Percentiles rank a stretch among this genome's conserved stretches.
Evolutionary conservation across 192 early-diverging fungal species (phyloP).

Genomic region (Phlyctochytrium planicorne): DNA sequence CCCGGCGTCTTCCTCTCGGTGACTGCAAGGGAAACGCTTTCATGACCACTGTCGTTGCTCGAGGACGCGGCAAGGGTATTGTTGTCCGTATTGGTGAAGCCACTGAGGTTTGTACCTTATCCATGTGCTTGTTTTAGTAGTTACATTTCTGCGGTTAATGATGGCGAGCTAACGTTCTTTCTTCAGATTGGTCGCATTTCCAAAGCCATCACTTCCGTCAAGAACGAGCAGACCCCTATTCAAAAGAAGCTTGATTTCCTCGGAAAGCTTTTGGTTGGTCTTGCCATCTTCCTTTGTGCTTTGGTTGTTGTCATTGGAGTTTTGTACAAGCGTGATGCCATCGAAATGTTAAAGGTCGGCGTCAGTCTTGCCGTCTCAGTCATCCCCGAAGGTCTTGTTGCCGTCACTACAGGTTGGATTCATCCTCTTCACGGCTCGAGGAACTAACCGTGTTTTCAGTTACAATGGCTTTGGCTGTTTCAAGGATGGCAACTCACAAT

Average conservation of each 20-base stretch:
- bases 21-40: conserved; percentile 97
- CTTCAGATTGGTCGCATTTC: conserved; percentile 85
- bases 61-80: conserved; percentile 88
- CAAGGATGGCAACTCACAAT: conserved; percentile 83
- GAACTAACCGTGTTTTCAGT: conserved; percentile 36
- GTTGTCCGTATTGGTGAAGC: conserved; percentile 84
- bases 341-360: conserved; percentile 79
- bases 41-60: conserved; percentile 90
- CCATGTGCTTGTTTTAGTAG: too few relatives aligned
- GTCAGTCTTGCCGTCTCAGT: conserved; percentile 93
- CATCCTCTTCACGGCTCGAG: not conserved
- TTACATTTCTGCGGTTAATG: too few relatives aligned
- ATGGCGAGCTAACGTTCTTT: too few relatives aligned
- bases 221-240: conserved; percentile 44
- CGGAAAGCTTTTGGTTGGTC: conserved; percentile 79
- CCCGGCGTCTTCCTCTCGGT: conserved; percentile 72
- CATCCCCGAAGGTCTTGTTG: conserved; percentile 96
- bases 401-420: conserved; percentile 72
- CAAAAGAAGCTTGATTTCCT: conserved; percentile 69
- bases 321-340: conserved; percentile 61
- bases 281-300: conserved; percentile 79
- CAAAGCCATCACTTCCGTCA: conserved; percentile 70
- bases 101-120: conserved; percentile 65
- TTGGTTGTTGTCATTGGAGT: conserved; percentile 83
- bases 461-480: conserved; percentile 96